These are phyloP conservation scores for Candida ficus DNA, from an alignment of 805 yeast genomes.

Conservation along the genomic window DNA sequence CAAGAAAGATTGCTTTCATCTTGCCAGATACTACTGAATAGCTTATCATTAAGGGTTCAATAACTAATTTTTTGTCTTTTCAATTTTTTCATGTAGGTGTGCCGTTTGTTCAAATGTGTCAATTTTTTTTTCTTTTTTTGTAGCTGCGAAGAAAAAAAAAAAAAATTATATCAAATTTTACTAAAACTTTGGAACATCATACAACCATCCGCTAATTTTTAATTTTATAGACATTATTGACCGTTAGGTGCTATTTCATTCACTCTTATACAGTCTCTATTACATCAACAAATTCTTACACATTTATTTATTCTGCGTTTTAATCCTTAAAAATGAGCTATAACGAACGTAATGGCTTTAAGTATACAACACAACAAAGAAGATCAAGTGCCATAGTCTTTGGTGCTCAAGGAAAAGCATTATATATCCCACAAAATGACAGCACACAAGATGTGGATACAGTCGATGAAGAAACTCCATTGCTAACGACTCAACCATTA, in stretches of 20 bases:
- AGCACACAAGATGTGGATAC: no score
- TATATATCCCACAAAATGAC: constrained; percentile 20
- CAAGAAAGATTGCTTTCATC: constrained; percentile 49
- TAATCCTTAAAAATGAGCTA: not conserved
- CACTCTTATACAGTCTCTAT: no score
- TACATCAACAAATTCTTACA: not conserved
- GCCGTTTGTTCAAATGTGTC: constrained; percentile 9
- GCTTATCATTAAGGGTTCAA: no score
- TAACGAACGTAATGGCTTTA: constrained; percentile 18
- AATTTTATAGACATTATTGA: no score
- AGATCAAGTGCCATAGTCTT: constrained; percentile 21
- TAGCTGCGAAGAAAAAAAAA: constrained; percentile 1
- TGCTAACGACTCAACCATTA: constrained; percentile 1
- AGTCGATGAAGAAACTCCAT: constrained; percentile 14
- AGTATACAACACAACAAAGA: constrained; percentile 20
- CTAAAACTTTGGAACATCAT: no score
- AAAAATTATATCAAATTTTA: not conserved
- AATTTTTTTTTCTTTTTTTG: constrained; percentile 1
- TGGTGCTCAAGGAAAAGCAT: constrained; percentile 23
- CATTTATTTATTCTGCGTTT: no score
- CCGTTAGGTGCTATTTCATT: no score
- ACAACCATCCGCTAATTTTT: no score
- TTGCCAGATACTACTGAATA: no score
- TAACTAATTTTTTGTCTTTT: not conserved
- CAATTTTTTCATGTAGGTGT: not conserved